Base-by-base conservation (phyloP, 1,284 basidiomycete species). In the Volvariella volvacea region DNA sequence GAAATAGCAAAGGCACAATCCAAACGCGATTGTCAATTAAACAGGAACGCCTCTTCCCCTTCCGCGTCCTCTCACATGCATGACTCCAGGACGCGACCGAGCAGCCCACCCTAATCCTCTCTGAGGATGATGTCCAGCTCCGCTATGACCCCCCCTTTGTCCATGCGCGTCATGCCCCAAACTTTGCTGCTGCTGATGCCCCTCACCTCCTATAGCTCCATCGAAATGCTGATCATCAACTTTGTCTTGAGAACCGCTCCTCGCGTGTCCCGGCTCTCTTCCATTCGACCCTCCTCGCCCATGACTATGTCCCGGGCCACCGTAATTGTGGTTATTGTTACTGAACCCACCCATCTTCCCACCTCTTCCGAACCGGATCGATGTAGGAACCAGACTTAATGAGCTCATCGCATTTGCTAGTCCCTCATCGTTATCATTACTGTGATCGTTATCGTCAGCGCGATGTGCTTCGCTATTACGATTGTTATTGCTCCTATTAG, bases 321-420 rank as follows among this genome's bases (percentile, higher is more conserved):
- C 19, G 34, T 36, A 16, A 36, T 36, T 36, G 34, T 36, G 34
- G 19, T 15, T 36, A 36, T 36, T 15, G 14, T 20, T 20, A 6
- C 52, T 59, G 45, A 76, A 74, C 3, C 75, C 75, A 20, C 66
- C 67, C 22, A 59, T 61, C 45, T 65, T 64, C 12, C 73, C 78
- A 1, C 85, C 85, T 32, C 85, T 69, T 28, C 85, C 85, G 52
- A 88, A 88, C 10, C 80, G 72, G 38, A 88, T 72, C 1, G 78
- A 71, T 2, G 74, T 61, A 1, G 86, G 86, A 3, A 89, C 74
- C 43, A 88, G 73, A 10, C 76, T 68, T n/a, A 88, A 71, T 1
- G 83, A 71, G 42, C 65, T 68, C 64, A 86, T 68, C 1, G 67
- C 65, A 22, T 64, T 59, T 14, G 73, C 56, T 9, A 86, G 65